Evolutionary conservation across 139 green algal genomes (phyloP).

Genomic region (Asterochloris sp.): DNA sequence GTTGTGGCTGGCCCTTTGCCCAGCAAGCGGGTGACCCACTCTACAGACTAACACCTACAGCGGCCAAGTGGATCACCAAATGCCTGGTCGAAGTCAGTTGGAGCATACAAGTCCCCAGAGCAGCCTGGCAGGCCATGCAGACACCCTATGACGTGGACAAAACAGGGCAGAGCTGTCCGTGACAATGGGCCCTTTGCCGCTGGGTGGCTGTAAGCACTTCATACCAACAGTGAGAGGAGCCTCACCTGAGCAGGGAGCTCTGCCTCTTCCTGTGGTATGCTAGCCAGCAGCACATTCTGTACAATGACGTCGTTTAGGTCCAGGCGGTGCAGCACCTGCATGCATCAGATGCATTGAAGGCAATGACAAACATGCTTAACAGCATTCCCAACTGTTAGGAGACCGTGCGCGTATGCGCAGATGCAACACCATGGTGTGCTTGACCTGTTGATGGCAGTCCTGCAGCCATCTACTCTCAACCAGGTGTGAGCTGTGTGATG

Average conservation of each 20-base stretch:
- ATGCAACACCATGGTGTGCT: not conserved
- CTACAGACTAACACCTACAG: too few relatives aligned
- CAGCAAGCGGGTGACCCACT: too few relatives aligned
- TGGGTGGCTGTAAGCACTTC: too few relatives aligned
- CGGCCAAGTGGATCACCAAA: too few relatives aligned
- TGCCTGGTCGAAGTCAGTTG: too few relatives aligned
- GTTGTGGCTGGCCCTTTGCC: too few relatives aligned
- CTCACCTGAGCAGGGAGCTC: not conserved
- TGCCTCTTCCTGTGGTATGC: slow-evolving; percentile 26
- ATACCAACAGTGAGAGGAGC: not conserved
- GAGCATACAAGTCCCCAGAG: too few relatives aligned
- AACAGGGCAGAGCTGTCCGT: too few relatives aligned
- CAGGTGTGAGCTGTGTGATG: not conserved
- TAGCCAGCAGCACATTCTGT: slow-evolving; percentile 73
- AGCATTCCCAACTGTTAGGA: not conserved
- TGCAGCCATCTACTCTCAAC: not conserved
- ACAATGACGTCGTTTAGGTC: slow-evolving; percentile 57
- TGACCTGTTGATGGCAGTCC: not conserved
- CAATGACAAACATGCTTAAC: not conserved
- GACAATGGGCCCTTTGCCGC: too few relatives aligned
- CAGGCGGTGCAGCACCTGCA: slow-evolving; percentile 49
- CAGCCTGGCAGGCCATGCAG: too few relatives aligned
- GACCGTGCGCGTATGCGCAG: not conserved
- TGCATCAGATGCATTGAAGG: not conserved
- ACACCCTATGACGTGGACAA: too few relatives aligned